Conservation (phyloP, 495 filamentous ascomycete genomes). For the Stereocaulon alpinum region DNA sequence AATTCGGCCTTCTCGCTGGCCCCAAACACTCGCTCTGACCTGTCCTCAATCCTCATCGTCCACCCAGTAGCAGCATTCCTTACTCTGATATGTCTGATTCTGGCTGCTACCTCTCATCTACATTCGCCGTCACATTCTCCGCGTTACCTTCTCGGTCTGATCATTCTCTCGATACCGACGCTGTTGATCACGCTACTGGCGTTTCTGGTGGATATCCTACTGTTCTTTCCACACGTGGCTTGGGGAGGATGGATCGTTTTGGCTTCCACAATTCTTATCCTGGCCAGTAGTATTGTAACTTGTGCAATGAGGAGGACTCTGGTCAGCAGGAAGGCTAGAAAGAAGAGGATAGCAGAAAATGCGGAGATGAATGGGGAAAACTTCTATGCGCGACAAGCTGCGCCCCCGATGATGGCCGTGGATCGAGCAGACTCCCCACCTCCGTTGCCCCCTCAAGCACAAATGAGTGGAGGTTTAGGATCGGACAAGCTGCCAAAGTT, state of each 20-base stretch:
- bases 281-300: constrained; percentile 72
- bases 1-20: constrained; percentile 63
- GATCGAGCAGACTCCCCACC: constrained; percentile 36
- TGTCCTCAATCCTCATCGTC: constrained; percentile 86
- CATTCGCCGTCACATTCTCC: constrained; percentile 89
- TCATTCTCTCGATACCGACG: constrained; percentile 78
- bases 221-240: constrained; percentile 86
- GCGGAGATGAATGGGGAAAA: constrained; percentile 91
- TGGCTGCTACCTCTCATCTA: constrained; percentile 75
- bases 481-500: constrained; percentile 59
- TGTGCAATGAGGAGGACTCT: constrained; percentile 96
- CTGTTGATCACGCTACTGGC: constrained; percentile 75
- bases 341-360: constrained; percentile 84
- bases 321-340: constrained; percentile 81
- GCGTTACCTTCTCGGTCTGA: constrained; percentile 68
- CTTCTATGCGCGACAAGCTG: constrained; percentile 66
- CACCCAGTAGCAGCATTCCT: constrained; percentile 85
- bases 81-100: constrained; percentile 70
- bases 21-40: constrained; percentile 59
- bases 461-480: constrained; percentile 40
- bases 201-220: constrained; percentile 88
- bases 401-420: constrained; percentile 32
- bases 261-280: constrained; percentile 78
- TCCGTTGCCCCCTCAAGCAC: constrained; percentile 39
- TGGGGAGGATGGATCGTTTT: constrained; percentile 96